Evolutionary conservation across 208 protist genomes (phyloP), one percentile per base, ranked within the genome.

Genomic region (Trypanosoma congolense): DNA sequence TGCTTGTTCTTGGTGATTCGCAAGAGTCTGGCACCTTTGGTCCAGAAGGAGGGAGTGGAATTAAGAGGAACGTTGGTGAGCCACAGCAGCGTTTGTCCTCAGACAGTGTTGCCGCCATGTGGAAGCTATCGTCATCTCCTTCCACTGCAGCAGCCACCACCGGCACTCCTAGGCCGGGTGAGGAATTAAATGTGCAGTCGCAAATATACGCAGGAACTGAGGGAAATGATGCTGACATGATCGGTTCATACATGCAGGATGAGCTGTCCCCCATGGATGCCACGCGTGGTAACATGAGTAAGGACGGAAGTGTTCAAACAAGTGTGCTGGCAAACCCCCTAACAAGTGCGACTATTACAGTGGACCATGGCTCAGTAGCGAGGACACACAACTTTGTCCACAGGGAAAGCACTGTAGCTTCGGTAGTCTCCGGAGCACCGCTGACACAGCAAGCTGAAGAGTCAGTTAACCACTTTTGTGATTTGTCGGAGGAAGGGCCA

Each of bases 401-500:
- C n/a, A n/a, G n/a, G n/a, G n/a, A n/a, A n/a, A n/a, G n/a, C n/a
- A n/a, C n/a, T n/a, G n/a, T n/a, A n/a, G n/a, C n/a, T n/a, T n/a
- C n/a, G n/a, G n/a, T n/a, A n/a, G 12, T 16, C 12, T 6, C 33
- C 33, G 33, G 6, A 12, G 6, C 33, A 16, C 12, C 33, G 12
- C 12, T 12, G 33, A 6, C 12, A 38, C 33, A 6, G 12, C 9
- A 16, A 12, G 12, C 42, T 46, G 18, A 18, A 35, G 57, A 19
- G 12, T 14, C 22, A 1, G 45, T 53, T n/a, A 54, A 62, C 40
- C 54, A 46, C 14, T 62, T 62, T 25, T 35, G 53, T 26, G 50
- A 69, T 38, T 4, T 36, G 16, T 16, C 4, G 0, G 55, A 44
- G 8, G 43, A 54, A 25, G 26, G 48, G 0, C 18, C 59, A 4